A percentile compares a stretch with the other conserved stretches of the same genome.
Conservation (phyloP, 805 yeast genomes). For the Barnettozyma vustinii region DNA sequence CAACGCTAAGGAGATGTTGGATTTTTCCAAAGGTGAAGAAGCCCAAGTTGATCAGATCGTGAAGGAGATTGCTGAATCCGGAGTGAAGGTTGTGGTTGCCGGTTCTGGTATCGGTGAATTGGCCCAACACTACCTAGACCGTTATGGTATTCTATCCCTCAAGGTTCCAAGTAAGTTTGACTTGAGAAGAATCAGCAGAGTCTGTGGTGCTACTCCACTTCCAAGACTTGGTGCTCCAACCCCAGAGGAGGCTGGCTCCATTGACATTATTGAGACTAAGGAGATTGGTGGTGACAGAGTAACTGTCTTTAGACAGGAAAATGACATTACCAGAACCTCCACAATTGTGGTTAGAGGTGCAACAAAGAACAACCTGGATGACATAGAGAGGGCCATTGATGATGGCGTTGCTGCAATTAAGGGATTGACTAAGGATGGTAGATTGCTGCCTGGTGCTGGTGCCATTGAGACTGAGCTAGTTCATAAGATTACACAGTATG, state of each 20-base stretch:
- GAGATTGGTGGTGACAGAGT: conserved; percentile 98
- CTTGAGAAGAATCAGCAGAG: conserved; percentile 87
- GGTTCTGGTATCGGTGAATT: conserved; percentile 92
- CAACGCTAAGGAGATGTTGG: conserved; percentile 95
- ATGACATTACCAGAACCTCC: conserved; percentile 66
- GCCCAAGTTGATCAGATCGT: conserved; percentile 82
- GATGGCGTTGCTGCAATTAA: conserved; percentile 93
- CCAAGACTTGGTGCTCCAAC: conserved; percentile 92
- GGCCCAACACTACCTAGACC: conserved; percentile 87
- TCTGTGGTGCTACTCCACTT: conserved; percentile 95
- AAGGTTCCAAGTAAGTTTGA: conserved; percentile 93
- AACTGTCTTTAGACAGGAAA: conserved; percentile 81
- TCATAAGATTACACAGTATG: conserved; percentile 70
- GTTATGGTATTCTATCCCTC: conserved; percentile 77
- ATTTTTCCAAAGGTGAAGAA: conserved; percentile 95
- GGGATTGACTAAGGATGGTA: conserved; percentile 76
- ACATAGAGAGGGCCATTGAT: conserved; percentile 94
- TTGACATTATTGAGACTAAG: conserved; percentile 82
- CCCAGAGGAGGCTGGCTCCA: conserved; percentile 87
- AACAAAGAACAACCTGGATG: conserved; percentile 88
- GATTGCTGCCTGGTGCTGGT: conserved; percentile 93
- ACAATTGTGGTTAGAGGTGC: conserved; percentile 96
- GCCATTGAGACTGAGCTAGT: conserved; percentile 88
- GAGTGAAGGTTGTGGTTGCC: conserved; percentile 86
- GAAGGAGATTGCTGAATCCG: conserved; percentile 76